These are phyloP conservation scores for Cryptomeria japonica DNA, from an alignment of 75 land plant genomes.

Conservation along the genomic window DNA sequence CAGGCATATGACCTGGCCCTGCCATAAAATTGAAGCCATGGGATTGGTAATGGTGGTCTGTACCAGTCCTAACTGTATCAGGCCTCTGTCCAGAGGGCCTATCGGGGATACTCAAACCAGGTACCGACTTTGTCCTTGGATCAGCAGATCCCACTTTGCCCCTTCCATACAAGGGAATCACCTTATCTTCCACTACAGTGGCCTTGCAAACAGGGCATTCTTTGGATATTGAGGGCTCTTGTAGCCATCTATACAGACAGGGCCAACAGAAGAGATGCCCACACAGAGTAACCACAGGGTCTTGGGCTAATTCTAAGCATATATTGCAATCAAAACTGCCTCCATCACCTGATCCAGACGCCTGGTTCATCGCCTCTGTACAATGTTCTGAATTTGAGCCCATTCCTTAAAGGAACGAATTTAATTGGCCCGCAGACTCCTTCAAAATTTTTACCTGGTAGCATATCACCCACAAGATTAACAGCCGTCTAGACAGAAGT, in stretches of 20 bases:
- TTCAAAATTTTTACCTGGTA: background rate
- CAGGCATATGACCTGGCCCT: conserved; percentile 18
- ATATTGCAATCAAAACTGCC: conserved; percentile 84
- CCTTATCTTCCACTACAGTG: conserved; percentile 47
- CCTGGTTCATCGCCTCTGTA: conserved; percentile 1
- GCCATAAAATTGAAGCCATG: conserved; percentile 33
- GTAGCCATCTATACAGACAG: conserved; percentile 83
- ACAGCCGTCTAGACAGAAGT: background rate
- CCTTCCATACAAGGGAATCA: conserved; percentile 84
- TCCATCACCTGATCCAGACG: background rate
- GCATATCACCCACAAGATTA: background rate
- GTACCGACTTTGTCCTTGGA: background rate
- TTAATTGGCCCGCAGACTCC: background rate
- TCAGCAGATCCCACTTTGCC: conserved; percentile 36
- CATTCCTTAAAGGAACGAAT: background rate
- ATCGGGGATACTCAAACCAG: conserved; percentile 7
- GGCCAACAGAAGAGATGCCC: conserved; percentile 98
- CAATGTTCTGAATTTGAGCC: background rate
- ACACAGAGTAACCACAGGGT: conserved; percentile 89
- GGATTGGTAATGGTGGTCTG: background rate
- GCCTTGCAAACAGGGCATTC: conserved; percentile 96
- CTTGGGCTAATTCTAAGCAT: conserved; percentile 73
- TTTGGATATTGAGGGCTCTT: conserved; percentile 30
- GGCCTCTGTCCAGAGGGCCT: conserved; percentile 24
- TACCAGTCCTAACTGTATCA: background rate